Evolutionary conservation across 345 rosid genomes (phyloP), one percentile per base, ranked within the genome.

Genomic region (Boechera retrofracta): DNA sequence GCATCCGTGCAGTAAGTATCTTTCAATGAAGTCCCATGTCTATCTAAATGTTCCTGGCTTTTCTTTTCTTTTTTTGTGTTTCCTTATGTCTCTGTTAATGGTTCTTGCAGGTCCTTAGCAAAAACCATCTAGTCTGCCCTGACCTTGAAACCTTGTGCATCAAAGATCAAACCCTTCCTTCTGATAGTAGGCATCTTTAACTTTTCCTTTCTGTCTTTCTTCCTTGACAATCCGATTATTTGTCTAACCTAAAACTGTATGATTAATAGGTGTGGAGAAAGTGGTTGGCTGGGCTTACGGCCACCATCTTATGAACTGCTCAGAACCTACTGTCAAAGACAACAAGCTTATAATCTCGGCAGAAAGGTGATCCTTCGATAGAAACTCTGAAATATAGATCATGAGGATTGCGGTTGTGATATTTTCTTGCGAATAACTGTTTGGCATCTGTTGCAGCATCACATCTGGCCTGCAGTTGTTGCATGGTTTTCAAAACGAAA

Each of bases 271-370:
- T 67, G 99, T 87, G 79, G 99, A 94, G 82, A 94, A 92, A 85
- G 80, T 90, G 57, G 89, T 89, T 12, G 99, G 99, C 73, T 95
- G 96, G 97, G 93, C 97, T 57, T 68, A 90, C 42, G 89, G 94
- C 74, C 85, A 87, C 77, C 91, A 89, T 75, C 86, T 89, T 52
- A 91, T 88, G 99, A 84, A 77, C 75, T 77, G 83, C 79, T 77
- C 89, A 33, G 90, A 90, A 77, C 85, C 84, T 58, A 59, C 75
- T 6, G 67, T 80, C 38, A 81, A 83, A 84, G 96, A 92, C 80
- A 77, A 83, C 51, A 87, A 85, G 80, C 91, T 92, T 29, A 65
- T 83, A 65, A 81, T 95, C 54, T 88, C 94, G 0, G 80, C 87
- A 53, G 91, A 92, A 75, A 92, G 97, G 99, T 95, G 70, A 26